A percentile compares a stretch with the other conserved stretches of the same genome.
Conservation (phyloP, 2,329 filamentous ascomycete genomes). For the Aspergillus neotritici region DNA sequence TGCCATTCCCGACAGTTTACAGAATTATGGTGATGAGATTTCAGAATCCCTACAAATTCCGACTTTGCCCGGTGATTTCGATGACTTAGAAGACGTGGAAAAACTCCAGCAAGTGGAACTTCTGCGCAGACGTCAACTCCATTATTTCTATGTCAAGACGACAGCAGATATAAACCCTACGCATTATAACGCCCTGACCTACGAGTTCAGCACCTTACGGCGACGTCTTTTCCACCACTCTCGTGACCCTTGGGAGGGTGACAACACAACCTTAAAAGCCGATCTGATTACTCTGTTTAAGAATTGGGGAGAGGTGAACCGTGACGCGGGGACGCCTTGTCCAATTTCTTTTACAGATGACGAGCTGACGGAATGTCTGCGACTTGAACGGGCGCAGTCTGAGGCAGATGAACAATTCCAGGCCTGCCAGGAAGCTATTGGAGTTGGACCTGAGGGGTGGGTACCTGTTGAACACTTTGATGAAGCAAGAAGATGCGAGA, state of each 20-base stretch:
- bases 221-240: slow-evolving; percentile 18
- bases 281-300: slow-evolving; percentile 13
- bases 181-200: slow-evolving; percentile 16
- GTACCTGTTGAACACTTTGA: slow-evolving; percentile 9
- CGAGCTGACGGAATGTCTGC: too few species aligned
- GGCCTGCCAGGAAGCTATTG: slow-evolving; percentile 5
- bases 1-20: slow-evolving; percentile 26
- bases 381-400: too few species aligned
- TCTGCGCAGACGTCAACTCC: slow-evolving; percentile 14
- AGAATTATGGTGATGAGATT: slow-evolving; percentile 25
- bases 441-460: slow-evolving; percentile 14
- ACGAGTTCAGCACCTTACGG: slow-evolving; percentile 10
- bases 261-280: slow-evolving; percentile 20
- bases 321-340: too few species aligned
- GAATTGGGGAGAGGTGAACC: too few species aligned
- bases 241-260: slow-evolving; percentile 24
- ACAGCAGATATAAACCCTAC: slow-evolving; percentile 11
- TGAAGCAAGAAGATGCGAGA: slow-evolving; percentile 6
- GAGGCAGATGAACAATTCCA: too few species aligned
- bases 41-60: slow-evolving; percentile 14
- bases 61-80: slow-evolving; percentile 12
- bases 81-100: too few species aligned
- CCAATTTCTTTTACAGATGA: too few species aligned
- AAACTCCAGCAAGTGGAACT: slow-evolving; percentile 10
- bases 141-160: slow-evolving; percentile 18